These are phyloP conservation scores for Aspergillus tanneri DNA, from an alignment of 2,329 filamentous ascomycete species.

Conservation along the genomic window DNA sequence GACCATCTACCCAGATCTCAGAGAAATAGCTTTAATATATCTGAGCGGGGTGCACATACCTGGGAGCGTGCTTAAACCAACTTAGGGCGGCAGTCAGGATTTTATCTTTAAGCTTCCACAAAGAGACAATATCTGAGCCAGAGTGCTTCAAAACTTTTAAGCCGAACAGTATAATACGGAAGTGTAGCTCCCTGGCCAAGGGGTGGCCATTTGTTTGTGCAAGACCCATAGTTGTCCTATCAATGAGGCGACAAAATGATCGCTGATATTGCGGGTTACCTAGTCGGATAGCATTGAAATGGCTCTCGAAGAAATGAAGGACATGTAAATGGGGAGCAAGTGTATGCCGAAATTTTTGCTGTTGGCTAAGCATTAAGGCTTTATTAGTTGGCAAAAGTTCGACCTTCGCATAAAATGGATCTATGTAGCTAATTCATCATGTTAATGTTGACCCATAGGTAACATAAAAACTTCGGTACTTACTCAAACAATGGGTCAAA, in stretches of 20 bases:
- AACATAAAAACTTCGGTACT: conserved; percentile 27
- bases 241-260: conserved; percentile 77
- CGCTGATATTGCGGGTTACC: conserved; percentile 78
- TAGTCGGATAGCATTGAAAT: conserved; percentile 90
- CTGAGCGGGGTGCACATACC: conserved; percentile 39
- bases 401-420: conserved; percentile 87
- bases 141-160: conserved; percentile 73
- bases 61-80: conserved; percentile 82
- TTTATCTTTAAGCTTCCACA: conserved; percentile 84
- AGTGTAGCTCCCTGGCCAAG: conserved; percentile 85
- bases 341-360: conserved; percentile 76
- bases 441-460: conserved; percentile 14
- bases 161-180: conserved; percentile 81
- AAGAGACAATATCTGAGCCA: conserved; percentile 62
- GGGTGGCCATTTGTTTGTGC: conserved; percentile 73
- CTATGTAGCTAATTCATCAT: conserved; percentile 56
- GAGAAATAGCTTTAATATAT: not conserved
- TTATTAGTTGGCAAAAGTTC: conserved; percentile 93
- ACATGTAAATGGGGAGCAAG: conserved; percentile 83
- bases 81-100: conserved; percentile 80
- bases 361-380: conserved; percentile 68
- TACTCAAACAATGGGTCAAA: conserved; percentile 71
- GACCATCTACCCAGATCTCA: conserved; percentile 65
- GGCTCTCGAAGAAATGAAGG: conserved; percentile 85
- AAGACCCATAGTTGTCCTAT: conserved; percentile 73